A percentile compares a stretch with the other conserved stretches of the same genome.
Evolutionary conservation across 2,329 filamentous ascomycete genomes (phyloP).

Genomic region (Hyphodiscus sp.): DNA sequence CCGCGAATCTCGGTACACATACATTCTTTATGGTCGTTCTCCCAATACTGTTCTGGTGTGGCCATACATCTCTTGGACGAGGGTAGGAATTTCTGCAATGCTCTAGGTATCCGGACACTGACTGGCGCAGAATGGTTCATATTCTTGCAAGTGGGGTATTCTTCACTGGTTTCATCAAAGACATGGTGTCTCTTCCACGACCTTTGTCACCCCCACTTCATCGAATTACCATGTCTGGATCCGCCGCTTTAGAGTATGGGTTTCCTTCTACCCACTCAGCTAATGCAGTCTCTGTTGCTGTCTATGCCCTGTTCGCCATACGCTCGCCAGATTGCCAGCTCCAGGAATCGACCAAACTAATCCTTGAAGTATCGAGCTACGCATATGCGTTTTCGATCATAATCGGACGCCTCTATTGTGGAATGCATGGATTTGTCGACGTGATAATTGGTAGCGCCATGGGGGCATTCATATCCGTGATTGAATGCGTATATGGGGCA

Average conservation of each 20-base stretch:
- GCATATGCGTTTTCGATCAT: conserved; percentile 87
- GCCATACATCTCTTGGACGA: conserved; percentile 76
- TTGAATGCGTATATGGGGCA: conserved; percentile 55
- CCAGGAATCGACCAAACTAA: conserved; percentile 49
- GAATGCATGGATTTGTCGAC: conserved; percentile 97
- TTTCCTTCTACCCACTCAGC: conserved; percentile 97
- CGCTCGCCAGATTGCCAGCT: conserved; percentile 58
- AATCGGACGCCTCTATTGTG: conserved; percentile 87
- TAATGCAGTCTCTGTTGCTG: conserved; percentile 89
- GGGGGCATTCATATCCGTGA: conserved; percentile 56
- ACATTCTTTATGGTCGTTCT: conserved; percentile 98
- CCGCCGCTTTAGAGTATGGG: conserved; percentile 89
- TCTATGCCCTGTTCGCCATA: conserved; percentile 72
- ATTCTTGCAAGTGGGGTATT: conserved; percentile 75
- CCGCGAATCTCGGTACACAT: conserved; percentile 92
- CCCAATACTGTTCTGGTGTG: conserved; percentile 95
- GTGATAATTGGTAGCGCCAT: conserved; percentile 74
- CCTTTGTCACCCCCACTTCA: conserved; percentile 88
- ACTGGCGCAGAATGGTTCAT: conserved; percentile 53
- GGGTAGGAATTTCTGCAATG: conserved; percentile 53
- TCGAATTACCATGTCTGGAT: conserved; percentile 95
- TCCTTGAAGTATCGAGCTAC: conserved; percentile 65
- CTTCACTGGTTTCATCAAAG: conserved; percentile 89
- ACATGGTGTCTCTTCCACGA: conserved; percentile 84
- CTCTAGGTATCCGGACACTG: conserved; percentile 7